phyloP scores from a whole-genome alignment of 139 green algal genomes.

The Chlamydomonas eustigma region DNA sequence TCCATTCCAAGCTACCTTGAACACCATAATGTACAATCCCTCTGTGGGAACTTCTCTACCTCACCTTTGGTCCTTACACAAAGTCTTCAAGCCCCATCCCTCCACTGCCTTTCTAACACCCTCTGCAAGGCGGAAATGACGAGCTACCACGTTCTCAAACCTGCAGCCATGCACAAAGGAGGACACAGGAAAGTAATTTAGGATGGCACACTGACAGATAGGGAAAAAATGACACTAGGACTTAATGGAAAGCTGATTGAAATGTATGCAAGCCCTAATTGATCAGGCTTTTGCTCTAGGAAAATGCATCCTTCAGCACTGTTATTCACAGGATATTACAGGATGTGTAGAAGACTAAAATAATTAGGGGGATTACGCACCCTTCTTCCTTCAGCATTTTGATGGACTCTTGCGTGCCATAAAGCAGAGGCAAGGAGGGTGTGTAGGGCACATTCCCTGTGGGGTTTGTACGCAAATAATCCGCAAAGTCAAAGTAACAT shows the following conservation, averaged over 20 bases:
- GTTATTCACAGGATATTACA: too few relatives aligned
- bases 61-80: constrained; percentile 86
- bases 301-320: too few relatives aligned
- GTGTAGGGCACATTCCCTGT: constrained; percentile 76
- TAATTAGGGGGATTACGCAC: too few relatives aligned
- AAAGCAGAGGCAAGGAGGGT: constrained; percentile 79
- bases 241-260: too few relatives aligned
- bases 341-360: too few relatives aligned
- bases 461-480: constrained; percentile 68
- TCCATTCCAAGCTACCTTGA: too few relatives aligned
- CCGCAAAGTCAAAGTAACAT: constrained; percentile 87
- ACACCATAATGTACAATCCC: too few relatives aligned
- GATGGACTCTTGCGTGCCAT: constrained; percentile 58
- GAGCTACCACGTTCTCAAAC: constrained; percentile 77
- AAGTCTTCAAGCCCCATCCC: constrained; percentile 88
- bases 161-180: constrained; percentile 1
- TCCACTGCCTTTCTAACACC: constrained; percentile 76
- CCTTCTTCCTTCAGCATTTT: constrained; percentile 33
- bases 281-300: too few relatives aligned
- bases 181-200: background rate
- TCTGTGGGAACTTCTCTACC: too few relatives aligned
- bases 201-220: too few relatives aligned
- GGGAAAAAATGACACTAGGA: too few relatives aligned
- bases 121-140: constrained; percentile 79
- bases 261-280: too few relatives aligned